These are phyloP conservation scores for Coemansia sp. DNA, from an alignment of 192 early-diverging fungal genomes.

Conservation along the genomic window DNA sequence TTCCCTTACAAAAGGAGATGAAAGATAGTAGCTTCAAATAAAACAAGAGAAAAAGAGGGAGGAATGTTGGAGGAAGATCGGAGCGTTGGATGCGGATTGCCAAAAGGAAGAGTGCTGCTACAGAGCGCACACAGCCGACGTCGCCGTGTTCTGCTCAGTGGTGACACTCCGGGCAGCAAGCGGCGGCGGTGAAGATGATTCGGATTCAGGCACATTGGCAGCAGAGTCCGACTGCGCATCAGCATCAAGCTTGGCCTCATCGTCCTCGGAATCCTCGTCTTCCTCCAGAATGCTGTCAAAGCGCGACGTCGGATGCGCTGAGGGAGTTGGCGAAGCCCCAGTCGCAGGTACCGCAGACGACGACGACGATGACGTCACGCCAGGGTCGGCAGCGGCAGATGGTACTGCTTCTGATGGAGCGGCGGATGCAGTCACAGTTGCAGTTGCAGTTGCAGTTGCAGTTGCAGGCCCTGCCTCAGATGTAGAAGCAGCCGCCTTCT, in stretches of 20 bases:
- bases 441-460: not conserved
- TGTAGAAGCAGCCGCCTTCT: not conserved
- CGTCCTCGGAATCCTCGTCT: conserved; percentile 46
- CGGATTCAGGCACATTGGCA: not conserved
- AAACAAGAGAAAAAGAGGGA: not conserved
- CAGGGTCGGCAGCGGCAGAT: not conserved
- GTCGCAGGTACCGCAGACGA: not conserved
- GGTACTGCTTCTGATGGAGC: not conserved
- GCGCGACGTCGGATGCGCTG: conserved; percentile 49
- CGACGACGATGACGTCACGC: not conserved
- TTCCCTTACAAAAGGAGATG: no score
- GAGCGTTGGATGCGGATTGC: not conserved
- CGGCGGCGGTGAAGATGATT: not conserved
- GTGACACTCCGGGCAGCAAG: not conserved
- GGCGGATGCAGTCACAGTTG: not conserved
- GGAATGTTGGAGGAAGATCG: not conserved
- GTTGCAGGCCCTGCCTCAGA: not conserved
- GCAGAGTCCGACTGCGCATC: conserved; percentile 3
- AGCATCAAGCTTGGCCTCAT: conserved; percentile 33
- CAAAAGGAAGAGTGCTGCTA: not conserved
- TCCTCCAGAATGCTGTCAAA: conserved; percentile 55
- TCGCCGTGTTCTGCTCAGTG: not conserved
- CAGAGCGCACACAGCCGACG: conserved; percentile 6
- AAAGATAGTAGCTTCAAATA: no score
- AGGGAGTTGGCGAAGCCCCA: conserved; percentile 21